phyloP scores from a whole-genome alignment of 257 asterid species.

The Capsicum chinense region DNA sequence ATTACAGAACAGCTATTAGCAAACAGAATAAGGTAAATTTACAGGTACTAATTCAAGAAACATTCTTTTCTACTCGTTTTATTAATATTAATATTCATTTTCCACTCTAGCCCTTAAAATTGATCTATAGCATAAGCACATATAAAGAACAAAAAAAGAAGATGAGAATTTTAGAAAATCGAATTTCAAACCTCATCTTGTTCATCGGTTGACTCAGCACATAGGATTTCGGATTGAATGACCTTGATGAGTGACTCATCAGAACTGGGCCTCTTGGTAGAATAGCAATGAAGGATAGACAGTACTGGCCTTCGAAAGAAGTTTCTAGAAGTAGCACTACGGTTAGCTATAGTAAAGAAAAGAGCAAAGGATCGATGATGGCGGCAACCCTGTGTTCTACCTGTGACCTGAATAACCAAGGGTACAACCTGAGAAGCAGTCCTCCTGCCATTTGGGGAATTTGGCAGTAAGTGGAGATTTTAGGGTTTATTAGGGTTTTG shows the following conservation, averaged over 20 bases:
- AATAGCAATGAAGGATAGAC: slow-evolving; percentile 45
- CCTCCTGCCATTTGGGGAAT: slow-evolving; percentile 55
- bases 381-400: slow-evolving; percentile 47
- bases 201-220: slow-evolving; percentile 48
- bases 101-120: neutral
- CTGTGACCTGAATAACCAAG: slow-evolving; percentile 45
- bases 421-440: slow-evolving; percentile 63
- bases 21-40: neutral
- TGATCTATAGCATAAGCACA: neutral
- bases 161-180: neutral
- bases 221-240: slow-evolving; percentile 58
- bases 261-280: slow-evolving; percentile 49
- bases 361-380: slow-evolving; percentile 49
- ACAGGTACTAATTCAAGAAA: neutral
- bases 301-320: slow-evolving; percentile 50
- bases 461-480: neutral
- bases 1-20: neutral
- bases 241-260: slow-evolving; percentile 62
- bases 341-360: slow-evolving; percentile 43
- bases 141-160: neutral
- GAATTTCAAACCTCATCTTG: neutral
- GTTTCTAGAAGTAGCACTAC: slow-evolving; percentile 29
- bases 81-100: neutral
- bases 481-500: slow-evolving; percentile 39
- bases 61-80: neutral